Evolutionary conservation across 495 filamentous ascomycete species (phyloP).

Genomic region (Trichoderma gamsii): DNA sequence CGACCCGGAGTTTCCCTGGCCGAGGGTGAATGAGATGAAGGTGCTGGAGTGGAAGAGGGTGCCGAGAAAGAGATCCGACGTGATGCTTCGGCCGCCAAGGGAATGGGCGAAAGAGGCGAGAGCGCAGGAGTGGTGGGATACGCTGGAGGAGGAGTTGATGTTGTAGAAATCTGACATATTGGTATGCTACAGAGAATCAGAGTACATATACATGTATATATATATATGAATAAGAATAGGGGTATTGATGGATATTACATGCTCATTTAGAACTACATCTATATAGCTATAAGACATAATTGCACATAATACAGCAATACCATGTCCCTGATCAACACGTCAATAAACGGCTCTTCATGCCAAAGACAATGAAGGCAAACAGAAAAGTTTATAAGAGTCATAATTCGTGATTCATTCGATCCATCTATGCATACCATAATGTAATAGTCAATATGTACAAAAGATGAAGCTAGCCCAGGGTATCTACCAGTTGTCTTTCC

Average conservation of each 20-base stretch:
- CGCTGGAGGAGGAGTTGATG: slow-evolving; percentile 10
- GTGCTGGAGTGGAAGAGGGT: neutral
- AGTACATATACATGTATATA: neutral
- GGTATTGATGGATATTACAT: neutral
- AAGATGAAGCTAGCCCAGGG: neutral
- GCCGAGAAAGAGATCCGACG: neutral
- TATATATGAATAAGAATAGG: neutral
- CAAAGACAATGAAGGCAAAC: neutral
- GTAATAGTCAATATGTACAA: neutral
- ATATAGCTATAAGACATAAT: neutral
- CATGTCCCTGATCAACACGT: neutral
- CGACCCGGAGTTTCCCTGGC: slow-evolving; percentile 15
- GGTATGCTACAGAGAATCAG: neutral
- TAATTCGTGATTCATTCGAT: neutral
- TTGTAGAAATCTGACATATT: neutral
- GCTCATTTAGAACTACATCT: neutral
- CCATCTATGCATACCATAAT: neutral
- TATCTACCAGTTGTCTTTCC: neutral
- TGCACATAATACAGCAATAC: neutral
- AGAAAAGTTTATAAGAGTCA: neutral
- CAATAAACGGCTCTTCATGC: neutral
- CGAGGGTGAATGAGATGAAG: neutral
- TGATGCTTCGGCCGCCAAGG: neutral
- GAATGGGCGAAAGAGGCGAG: neutral
- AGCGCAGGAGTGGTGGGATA: slow-evolving; percentile 8